Evolutionary conservation across 345 rosid species (phyloP).

Genomic region (Citrus hindsii): DNA sequence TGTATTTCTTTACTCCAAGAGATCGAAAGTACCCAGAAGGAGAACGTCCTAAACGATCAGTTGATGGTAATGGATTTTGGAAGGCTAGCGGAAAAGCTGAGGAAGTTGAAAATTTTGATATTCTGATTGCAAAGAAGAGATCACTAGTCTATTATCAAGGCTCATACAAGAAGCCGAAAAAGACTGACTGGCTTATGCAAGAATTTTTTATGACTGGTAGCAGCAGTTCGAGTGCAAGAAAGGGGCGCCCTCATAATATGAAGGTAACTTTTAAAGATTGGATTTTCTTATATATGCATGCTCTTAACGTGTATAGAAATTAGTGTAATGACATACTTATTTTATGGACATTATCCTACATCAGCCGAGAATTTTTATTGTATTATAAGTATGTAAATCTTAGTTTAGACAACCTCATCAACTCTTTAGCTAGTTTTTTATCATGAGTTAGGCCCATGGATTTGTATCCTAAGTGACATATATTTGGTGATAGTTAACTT

Average conservation of each 20-base stretch:
- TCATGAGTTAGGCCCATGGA: too few relatives aligned
- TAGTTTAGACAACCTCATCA: too few relatives aligned
- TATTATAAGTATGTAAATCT: too few relatives aligned
- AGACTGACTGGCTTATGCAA: slow-evolving; percentile 6
- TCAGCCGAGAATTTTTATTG: too few relatives aligned
- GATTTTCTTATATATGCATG: too few relatives aligned
- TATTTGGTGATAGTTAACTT: too few relatives aligned
- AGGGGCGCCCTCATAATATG: too few relatives aligned
- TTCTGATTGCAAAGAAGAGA: background rate
- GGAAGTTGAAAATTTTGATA: background rate
- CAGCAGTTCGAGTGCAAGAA: background rate
- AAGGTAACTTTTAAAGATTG: background rate
- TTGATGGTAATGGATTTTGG: background rate
- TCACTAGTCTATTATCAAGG: background rate
- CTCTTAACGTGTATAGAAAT: too few relatives aligned
- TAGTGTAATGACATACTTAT: too few relatives aligned
- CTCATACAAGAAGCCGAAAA: background rate
- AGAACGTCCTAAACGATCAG: background rate
- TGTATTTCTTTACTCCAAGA: slow-evolving; percentile 10
- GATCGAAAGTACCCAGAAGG: slow-evolving; percentile 7
- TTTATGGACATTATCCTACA: too few relatives aligned
- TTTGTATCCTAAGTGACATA: too few relatives aligned
- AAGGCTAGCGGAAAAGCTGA: slow-evolving; percentile 4
- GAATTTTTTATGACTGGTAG: background rate
- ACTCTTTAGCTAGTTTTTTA: too few relatives aligned